phyloP scores from a whole-genome alignment of 352 stramenopile species.

The Pythium plurisporium region DNA sequence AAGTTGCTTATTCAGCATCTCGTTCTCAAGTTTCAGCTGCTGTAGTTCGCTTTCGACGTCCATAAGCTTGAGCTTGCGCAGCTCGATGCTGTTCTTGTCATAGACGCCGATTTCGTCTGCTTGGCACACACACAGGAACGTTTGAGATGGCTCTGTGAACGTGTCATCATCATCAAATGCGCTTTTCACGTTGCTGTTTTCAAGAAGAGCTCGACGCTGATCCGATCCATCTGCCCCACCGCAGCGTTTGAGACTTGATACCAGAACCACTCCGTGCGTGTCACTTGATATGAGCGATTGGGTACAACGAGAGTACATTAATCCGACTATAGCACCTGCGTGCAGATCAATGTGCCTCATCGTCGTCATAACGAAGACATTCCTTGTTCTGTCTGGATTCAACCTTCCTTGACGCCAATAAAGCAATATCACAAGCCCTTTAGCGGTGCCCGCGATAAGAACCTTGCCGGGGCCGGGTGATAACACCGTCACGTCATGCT shows the following conservation, averaged over 20 bases:
- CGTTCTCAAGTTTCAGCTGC: constrained; percentile 69
- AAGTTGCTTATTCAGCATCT: constrained; percentile 52
- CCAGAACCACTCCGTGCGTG: constrained; percentile 36
- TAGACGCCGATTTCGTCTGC: constrained; percentile 54
- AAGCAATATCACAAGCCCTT: constrained; percentile 40
- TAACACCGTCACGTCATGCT: constrained; percentile 39
- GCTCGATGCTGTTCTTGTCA: constrained; percentile 48
- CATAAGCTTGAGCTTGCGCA: constrained; percentile 45
- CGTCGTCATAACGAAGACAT: constrained; percentile 20
- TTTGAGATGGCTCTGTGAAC: constrained; percentile 7
- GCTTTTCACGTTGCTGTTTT: neutral
- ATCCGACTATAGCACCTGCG: constrained; percentile 32
- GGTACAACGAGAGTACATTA: constrained; percentile 33
- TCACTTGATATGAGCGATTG: constrained; percentile 40
- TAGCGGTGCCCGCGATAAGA: constrained; percentile 42
- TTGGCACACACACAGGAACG: constrained; percentile 29
- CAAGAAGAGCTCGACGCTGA: neutral
- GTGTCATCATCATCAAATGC: constrained; percentile 8
- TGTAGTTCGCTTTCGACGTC: constrained; percentile 61
- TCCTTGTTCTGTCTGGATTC: constrained; percentile 12
- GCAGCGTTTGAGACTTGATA: constrained; percentile 21
- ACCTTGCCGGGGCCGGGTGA: constrained; percentile 27
- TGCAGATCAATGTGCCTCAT: constrained; percentile 44
- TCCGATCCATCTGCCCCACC: constrained; percentile 4
- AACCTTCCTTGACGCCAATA: constrained; percentile 34